Base-by-base conservation (phyloP, 2,329 filamentous ascomycete species). In the Balansia obtecta region DNA sequence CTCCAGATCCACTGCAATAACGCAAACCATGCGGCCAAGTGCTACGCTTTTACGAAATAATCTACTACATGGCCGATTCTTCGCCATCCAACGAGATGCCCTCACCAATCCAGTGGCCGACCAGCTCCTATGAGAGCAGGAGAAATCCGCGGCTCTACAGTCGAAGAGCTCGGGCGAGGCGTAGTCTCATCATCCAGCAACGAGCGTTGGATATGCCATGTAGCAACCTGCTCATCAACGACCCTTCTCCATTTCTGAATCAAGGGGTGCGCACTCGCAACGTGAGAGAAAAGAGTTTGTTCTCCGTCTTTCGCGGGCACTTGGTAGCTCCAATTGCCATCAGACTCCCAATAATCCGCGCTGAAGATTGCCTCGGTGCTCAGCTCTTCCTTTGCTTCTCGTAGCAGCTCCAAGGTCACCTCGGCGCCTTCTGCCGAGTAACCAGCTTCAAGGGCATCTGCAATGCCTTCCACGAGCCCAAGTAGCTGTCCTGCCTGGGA, bases 401-500 rank as follows among this genome's bases (percentile, higher is more conserved):
- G 61, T 1, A 78, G 60, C 27, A 80, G 58, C 11, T 58, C 55
- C 8, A 66, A 55, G 33, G 34, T 54, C 45, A 50, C 51, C 45
- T 51, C 56, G 34, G 53, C 50, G 2, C 59, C 55, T 11, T 61
- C 61, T n/a, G 61, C 54, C 41, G 49, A 52, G 49, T 58, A 57
- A 34, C 45, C n/a, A n/a, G n/a, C 52, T 44, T 41, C 60, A 55
- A 77, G 56, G 10, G 80, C 79, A 13, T 69, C 68, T 1, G 71
- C 66, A 18, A 95, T 67, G 0, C 85, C 88, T 60, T 95, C 87
- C 6, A 96, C 62, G 4, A 87, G 69, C 0, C 93, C 93, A 3
- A 95, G 65, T 12, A 94, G 69, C 56, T 80, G 81, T 0, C 93
- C 93, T 0, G 82, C 84, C 30, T 76, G 75, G 55, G 86, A 65